A percentile compares a stretch with the other conserved stretches of the same genome.
phyloP scores from a whole-genome alignment of 129 eudicot genomes.

The Lactuca sativa region DNA sequence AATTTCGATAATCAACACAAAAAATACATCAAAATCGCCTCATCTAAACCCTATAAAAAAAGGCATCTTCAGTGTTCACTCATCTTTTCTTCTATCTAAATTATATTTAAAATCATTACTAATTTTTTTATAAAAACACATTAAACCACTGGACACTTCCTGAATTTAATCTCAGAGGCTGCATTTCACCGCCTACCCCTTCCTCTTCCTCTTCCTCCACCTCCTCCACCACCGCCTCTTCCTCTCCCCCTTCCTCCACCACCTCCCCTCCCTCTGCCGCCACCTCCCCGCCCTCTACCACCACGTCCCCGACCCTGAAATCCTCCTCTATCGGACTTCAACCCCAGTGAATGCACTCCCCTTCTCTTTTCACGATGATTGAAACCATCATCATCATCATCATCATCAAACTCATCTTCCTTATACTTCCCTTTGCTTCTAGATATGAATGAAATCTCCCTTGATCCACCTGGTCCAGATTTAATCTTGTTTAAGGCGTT shows the following conservation, averaged over 20 bases:
- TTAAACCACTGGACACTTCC: too few species aligned
- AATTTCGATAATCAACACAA: not conserved
- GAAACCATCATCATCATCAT: conserved; percentile 49
- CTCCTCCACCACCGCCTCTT: conserved; percentile 3
- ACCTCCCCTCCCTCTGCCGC: conserved; percentile 39
- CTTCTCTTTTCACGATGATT: conserved; percentile 54
- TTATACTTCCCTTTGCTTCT: conserved; percentile 55
- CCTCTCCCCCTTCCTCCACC: conserved; percentile 21
- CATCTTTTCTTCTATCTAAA: conserved; percentile 11
- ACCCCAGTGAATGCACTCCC: conserved; percentile 70
- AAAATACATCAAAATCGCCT: not conserved
- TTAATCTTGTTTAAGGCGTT: conserved; percentile 49
- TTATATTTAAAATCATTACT: not conserved
- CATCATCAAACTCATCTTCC: conserved; percentile 61
- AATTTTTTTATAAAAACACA: not conserved
- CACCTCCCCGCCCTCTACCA: conserved; percentile 42
- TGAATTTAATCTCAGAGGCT: too few species aligned
- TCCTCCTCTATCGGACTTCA: conserved; percentile 54
- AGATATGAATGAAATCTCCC: conserved; percentile 79
- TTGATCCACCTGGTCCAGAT: conserved; percentile 82
- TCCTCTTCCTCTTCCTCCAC: conserved; percentile 40
- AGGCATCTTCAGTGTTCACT: not conserved
- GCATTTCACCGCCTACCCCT: conserved; percentile 42
- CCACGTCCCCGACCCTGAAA: conserved; percentile 41
- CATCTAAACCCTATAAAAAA: conserved; percentile 4